phyloP scores from a whole-genome alignment of 495 filamentous ascomycete genomes.

The Penicillium robsamsonii region DNA sequence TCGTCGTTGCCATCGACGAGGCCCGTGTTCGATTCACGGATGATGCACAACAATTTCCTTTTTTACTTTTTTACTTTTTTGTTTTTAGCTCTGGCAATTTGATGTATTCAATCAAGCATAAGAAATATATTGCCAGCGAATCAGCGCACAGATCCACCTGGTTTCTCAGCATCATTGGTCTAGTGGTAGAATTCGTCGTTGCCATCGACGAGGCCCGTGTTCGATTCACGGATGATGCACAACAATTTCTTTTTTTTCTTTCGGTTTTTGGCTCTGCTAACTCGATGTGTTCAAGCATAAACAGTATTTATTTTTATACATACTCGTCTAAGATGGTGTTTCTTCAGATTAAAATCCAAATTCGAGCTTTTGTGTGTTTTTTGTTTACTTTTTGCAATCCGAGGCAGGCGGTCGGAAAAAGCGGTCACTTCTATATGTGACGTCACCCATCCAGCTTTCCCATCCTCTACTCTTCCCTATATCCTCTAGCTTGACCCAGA shows the following conservation, averaged over 20 bases:
- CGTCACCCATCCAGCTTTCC: background rate
- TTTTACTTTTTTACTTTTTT: no score
- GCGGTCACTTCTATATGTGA: background rate
- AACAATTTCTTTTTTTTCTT: conserved; percentile 19
- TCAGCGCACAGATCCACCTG: background rate
- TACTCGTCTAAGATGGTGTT: background rate
- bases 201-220: conserved; percentile 60
- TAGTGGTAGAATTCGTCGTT: conserved; percentile 62
- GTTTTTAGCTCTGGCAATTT: no score
- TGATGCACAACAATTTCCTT: conserved; percentile 40
- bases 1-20: conserved; percentile 60
- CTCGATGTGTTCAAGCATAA: no score
- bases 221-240: conserved; percentile 58
- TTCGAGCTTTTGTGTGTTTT: background rate
- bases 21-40: conserved; percentile 60
- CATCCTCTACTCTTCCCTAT: background rate
- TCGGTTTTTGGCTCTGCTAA: conserved; percentile 4
- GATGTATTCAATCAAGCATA: no score
- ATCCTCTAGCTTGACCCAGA: background rate
- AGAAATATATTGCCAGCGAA: conserved; percentile 12
- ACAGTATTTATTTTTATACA: background rate
- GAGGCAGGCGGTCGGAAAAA: conserved; percentile 1
- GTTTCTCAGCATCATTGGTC: conserved; percentile 49
- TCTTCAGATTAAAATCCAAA: background rate
- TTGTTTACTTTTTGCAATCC: conserved; percentile 4